These are phyloP conservation scores for Drosera capensis DNA, from an alignment of 148 eudicot species.

Conservation along the genomic window DNA sequence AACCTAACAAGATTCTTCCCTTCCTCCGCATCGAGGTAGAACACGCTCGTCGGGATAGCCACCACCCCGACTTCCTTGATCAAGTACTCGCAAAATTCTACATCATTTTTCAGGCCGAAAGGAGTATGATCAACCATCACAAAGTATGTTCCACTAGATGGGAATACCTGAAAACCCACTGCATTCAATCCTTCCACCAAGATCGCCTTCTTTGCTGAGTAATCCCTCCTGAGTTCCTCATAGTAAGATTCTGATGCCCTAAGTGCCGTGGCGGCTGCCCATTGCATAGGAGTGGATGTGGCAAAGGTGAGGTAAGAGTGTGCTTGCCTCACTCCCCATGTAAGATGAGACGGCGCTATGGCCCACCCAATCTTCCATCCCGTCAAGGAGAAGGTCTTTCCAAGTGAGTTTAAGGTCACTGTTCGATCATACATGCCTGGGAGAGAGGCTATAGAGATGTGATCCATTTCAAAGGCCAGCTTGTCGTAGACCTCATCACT, in stretches of 20 bases:
- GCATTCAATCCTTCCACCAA: slow-evolving; percentile 67
- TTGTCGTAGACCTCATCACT: slow-evolving; percentile 92
- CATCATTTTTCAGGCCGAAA: slow-evolving; percentile 64
- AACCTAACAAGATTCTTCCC: slow-evolving; percentile 94
- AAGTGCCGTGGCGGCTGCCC: slow-evolving; percentile 71
- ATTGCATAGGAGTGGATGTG: slow-evolving; percentile 92
- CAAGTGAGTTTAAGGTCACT: slow-evolving; percentile 77
- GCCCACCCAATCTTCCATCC: slow-evolving; percentile 99
- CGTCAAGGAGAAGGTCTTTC: slow-evolving; percentile 89
- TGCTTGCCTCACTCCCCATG: slow-evolving; percentile 90
- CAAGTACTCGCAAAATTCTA: slow-evolving; percentile 80
- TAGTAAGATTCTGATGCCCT: slow-evolving; percentile 74
- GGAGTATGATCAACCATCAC: slow-evolving; percentile 93
- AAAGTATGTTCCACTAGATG: slow-evolving; percentile 95
- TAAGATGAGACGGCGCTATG: slow-evolving; percentile 78
- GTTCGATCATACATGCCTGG: slow-evolving; percentile 95
- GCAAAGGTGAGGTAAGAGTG: slow-evolving; percentile 88
- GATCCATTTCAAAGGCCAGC: slow-evolving; percentile 91
- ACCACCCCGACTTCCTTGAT: slow-evolving; percentile 96
- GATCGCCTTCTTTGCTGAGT: slow-evolving; percentile 56
- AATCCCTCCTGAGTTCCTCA: slow-evolving; percentile 57
- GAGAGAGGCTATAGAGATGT: slow-evolving; percentile 86
- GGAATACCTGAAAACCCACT: slow-evolving; percentile 74
- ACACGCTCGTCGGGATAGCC: slow-evolving; percentile 89
- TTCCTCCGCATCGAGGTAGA: slow-evolving; percentile 76